Conservation (phyloP, 2,329 filamentous ascomycete genomes). For the Penicillium psychrosexuale region DNA sequence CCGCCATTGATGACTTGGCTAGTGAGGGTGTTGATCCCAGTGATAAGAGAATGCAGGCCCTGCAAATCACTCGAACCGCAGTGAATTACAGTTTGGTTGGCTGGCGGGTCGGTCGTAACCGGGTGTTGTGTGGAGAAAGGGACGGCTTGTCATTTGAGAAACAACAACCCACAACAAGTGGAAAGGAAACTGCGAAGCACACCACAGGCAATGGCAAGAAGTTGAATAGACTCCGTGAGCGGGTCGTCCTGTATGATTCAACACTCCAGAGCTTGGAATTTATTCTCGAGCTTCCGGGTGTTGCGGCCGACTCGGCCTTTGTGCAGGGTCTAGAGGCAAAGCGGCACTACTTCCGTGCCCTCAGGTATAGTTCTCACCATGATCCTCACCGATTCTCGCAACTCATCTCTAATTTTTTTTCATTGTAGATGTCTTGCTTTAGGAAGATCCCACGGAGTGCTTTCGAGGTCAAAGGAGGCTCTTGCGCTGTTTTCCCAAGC, state of each 20-base stretch:
- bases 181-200: slow-evolving; percentile 49
- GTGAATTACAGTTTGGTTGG: slow-evolving; percentile 93
- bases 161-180: slow-evolving; percentile 51
- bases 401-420: slow-evolving; percentile 5
- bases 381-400: slow-evolving; percentile 9
- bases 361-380: slow-evolving; percentile 62
- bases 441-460: slow-evolving; percentile 75
- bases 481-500: slow-evolving; percentile 80
- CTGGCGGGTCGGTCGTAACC: slow-evolving; percentile 91
- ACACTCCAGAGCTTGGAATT: slow-evolving; percentile 88
- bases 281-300: slow-evolving; percentile 82
- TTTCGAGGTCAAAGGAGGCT: slow-evolving; percentile 70
- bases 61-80: slow-evolving; percentile 88
- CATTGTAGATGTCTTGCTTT: slow-evolving; percentile 69
- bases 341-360: slow-evolving; percentile 76
- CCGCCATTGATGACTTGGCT: slow-evolving; percentile 84
- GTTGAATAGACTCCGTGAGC: slow-evolving; percentile 76
- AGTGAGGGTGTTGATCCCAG: slow-evolving; percentile 79
- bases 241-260: slow-evolving; percentile 84
- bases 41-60: slow-evolving; percentile 82
- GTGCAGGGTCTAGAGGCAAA: slow-evolving; percentile 75
- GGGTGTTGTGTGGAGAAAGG: slow-evolving; percentile 76
- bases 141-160: slow-evolving; percentile 66
- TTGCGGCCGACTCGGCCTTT: slow-evolving; percentile 77
- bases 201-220: slow-evolving; percentile 71